These are phyloP conservation scores for Toxicodendron radicans DNA, from an alignment of 345 rosid species.

Conservation along the genomic window DNA sequence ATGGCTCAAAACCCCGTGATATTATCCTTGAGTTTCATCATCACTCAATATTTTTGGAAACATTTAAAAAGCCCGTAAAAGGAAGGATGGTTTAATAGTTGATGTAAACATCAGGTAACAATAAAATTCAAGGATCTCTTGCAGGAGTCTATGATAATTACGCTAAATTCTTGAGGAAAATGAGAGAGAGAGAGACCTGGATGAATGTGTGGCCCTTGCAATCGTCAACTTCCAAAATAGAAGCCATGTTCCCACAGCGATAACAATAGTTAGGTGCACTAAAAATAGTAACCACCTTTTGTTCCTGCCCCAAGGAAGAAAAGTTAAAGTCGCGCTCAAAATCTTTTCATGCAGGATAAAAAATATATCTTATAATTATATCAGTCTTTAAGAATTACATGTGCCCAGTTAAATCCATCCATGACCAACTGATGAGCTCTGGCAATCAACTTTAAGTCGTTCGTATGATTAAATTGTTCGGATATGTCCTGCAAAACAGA, in stretches of 20 bases:
- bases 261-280: slow-evolving; percentile 98
- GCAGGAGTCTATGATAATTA: too few species aligned
- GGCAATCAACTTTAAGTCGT: slow-evolving; percentile 86
- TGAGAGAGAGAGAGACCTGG: slow-evolving; percentile 52
- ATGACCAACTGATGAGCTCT: slow-evolving; percentile 98
- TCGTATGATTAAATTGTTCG: slow-evolving; percentile 92
- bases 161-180: too few species aligned
- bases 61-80: too few species aligned
- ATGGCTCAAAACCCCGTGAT: not conserved
- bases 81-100: too few species aligned
- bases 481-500: slow-evolving; percentile 71
- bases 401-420: slow-evolving; percentile 99
- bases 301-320: slow-evolving; percentile 63
- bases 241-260: slow-evolving; percentile 99
- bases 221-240: slow-evolving; percentile 95
- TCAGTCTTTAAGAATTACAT: slow-evolving; percentile 44
- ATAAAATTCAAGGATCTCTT: too few species aligned
- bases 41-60: too few species aligned
- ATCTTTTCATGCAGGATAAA: slow-evolving; percentile 8
- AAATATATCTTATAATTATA: not conserved
- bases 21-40: too few species aligned
- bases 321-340: slow-evolving; percentile 8
- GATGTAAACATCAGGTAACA: too few species aligned
- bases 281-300: slow-evolving; percentile 96
- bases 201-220: slow-evolving; percentile 86